Conservation (phyloP, 208 protist genomes). For the Trypanosomatidae sp. region DNA sequence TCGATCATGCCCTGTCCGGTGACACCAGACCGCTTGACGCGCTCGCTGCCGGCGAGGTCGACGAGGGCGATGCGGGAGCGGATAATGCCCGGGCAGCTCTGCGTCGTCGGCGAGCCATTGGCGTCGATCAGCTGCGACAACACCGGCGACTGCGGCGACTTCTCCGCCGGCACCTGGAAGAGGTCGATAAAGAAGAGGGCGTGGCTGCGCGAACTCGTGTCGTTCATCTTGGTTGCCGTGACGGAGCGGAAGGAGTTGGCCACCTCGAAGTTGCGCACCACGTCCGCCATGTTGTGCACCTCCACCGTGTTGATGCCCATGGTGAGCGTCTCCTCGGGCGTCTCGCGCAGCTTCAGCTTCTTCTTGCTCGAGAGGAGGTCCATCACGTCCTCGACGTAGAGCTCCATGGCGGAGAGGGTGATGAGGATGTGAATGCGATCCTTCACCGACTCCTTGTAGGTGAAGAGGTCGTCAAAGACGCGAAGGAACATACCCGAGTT, state of each 20-base stretch:
- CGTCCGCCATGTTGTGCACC: slow-evolving; percentile 73
- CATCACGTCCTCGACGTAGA: slow-evolving; percentile 89
- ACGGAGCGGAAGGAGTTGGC: slow-evolving; percentile 79
- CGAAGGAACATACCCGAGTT: slow-evolving; percentile 81
- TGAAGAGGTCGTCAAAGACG: slow-evolving; percentile 86
- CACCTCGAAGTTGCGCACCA: slow-evolving; percentile 65
- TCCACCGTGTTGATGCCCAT: slow-evolving; percentile 63
- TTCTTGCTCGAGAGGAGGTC: slow-evolving; percentile 82
- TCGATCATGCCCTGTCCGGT: slow-evolving; percentile 86
- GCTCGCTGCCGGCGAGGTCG: slow-evolving; percentile 95
- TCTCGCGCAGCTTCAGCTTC: slow-evolving; percentile 83
- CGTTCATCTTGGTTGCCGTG: slow-evolving; percentile 91
- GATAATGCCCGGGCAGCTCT: no score
- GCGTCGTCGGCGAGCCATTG: no score
- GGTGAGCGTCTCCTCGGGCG: slow-evolving; percentile 68
- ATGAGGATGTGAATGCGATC: slow-evolving; percentile 62
- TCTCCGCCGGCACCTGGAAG: slow-evolving; percentile 48
- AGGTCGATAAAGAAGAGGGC: slow-evolving; percentile 92
- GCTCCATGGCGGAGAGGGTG: slow-evolving; percentile 83
- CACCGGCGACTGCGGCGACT: slow-evolving; percentile 27
- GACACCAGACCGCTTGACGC: slow-evolving; percentile 88
- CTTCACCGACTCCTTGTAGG: slow-evolving; percentile 48
- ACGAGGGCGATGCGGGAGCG: slow-evolving; percentile 96
- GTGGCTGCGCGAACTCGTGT: slow-evolving; percentile 87
- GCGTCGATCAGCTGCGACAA: slow-evolving; percentile 50